Evolutionary conservation across 2,329 filamentous ascomycete species (phyloP), one percentile per base, ranked within the genome.

Genomic region (Penicillium glabrum): DNA sequence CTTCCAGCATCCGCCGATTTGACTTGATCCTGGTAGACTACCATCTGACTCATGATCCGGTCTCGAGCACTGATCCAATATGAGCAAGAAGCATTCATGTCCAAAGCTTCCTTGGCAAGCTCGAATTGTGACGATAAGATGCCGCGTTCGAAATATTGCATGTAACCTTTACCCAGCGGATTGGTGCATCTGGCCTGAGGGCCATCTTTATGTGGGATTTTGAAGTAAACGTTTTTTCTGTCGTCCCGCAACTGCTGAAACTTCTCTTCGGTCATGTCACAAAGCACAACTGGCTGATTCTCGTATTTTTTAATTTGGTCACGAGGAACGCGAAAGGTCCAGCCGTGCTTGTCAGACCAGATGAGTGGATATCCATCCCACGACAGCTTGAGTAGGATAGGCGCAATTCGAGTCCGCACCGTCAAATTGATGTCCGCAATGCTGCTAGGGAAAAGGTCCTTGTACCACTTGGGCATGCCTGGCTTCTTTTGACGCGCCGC

Each of bases 31-130:
- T 92, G 82, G 70, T 96, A 97, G 1, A 99, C 89, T 2, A 96
- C 93, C 82, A 98, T 90, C 69, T 99, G 95, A n/a, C 88, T 90
- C 82, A 80, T 93, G 75, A 99, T 99, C 49, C 95, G 83, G 69
- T 96, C 91, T 60, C 95, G 85, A 16, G 95, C 93, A 68, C 91
- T 96, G 66, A 99, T 98, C 95, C 96, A 99, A 75, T 99, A 99
- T 0, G 93, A 98, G 72, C 96, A 99, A 0, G 92, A 96, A 0
- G 95, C 92, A 67, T 99, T 99, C 95, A 99, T 99, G 66, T 98
- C 90, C 44, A 99, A 79, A 0, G 96, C 95, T 72, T 96, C 92
- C 69, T 96, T 98, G 0, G 95, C 95, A 67, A 97, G 93, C 0
- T 86, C 73, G 67, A 89, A 98, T 72, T 96, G 89, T 0, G 93